A percentile compares a stretch with the other conserved stretches of the same genome.
These are phyloP conservation scores for Chytridium lagenaria DNA, from an alignment of 371 early-diverging fungal genomes.

Conservation along the genomic window DNA sequence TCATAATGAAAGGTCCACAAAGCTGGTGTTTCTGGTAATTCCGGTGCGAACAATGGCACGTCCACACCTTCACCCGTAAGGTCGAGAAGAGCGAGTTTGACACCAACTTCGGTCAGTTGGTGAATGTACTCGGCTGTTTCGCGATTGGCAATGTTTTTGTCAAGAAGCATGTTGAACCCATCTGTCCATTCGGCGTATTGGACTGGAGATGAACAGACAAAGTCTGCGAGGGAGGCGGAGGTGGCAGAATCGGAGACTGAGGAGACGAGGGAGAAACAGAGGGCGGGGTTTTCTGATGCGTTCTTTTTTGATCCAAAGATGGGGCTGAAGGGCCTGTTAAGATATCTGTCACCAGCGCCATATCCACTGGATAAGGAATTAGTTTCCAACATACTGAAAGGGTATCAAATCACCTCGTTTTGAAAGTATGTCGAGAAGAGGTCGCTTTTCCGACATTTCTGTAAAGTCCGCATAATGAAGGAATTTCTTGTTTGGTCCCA, in stretches of 20 bases:
- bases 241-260: conserved; percentile 37
- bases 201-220: conserved; percentile 57
- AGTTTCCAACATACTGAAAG: conserved; percentile 32
- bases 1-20: conserved; percentile 28
- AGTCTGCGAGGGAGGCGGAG: conserved; percentile 61
- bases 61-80: conserved; percentile 67
- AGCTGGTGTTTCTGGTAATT: conserved; percentile 28
- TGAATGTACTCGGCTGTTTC: conserved; percentile 69
- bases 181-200: conserved; percentile 82
- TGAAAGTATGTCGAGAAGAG: conserved; percentile 40
- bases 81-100: conserved; percentile 71
- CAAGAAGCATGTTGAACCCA: conserved; percentile 76
- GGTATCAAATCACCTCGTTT: conserved; percentile 48
- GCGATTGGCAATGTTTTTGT: conserved; percentile 67
- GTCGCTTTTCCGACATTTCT: conserved; percentile 46
- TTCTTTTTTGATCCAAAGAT: conserved; percentile 41
- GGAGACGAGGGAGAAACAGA: conserved; percentile 62
- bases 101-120: conserved; percentile 71
- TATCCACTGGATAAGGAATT: conserved; percentile 60
- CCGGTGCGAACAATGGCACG: conserved; percentile 26
- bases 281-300: conserved; percentile 37
- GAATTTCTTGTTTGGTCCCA: conserved; percentile 65
- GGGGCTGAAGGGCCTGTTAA: conserved; percentile 51
- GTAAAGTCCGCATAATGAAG: conserved; percentile 75
- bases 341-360: conserved; percentile 62